phyloP scores from a whole-genome alignment of 2,329 filamentous ascomycete genomes.

The Colletotrichum sidae region DNA sequence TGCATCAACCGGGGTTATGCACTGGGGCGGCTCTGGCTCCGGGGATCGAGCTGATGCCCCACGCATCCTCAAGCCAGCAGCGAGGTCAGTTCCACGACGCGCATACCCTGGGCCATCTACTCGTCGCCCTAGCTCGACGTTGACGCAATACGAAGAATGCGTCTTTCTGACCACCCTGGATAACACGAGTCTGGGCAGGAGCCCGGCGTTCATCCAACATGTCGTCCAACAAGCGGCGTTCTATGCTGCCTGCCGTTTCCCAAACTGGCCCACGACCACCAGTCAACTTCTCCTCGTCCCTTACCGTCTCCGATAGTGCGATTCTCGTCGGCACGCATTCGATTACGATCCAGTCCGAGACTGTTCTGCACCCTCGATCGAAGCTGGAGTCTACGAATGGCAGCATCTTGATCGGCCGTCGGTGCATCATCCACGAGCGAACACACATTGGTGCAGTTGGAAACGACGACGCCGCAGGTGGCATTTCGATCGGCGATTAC shows the following conservation, averaged over 20 bases:
- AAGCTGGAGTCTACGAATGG: slow-evolving; percentile 83
- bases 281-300: slow-evolving; percentile 69
- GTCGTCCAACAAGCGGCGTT: slow-evolving; percentile 65
- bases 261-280: slow-evolving; percentile 69
- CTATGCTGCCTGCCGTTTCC: slow-evolving; percentile 65
- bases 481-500: slow-evolving; percentile 70
- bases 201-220: slow-evolving; percentile 41
- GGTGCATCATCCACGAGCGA: slow-evolving; percentile 84
- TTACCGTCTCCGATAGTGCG: slow-evolving; percentile 72
- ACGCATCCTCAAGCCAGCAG: slow-evolving; percentile 7
- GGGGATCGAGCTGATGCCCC: slow-evolving; percentile 13
- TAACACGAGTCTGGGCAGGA: slow-evolving; percentile 25
- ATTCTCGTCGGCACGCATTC: slow-evolving; percentile 77
- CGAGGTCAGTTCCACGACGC: slow-evolving; percentile 18
- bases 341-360: slow-evolving; percentile 82
- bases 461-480: slow-evolving; percentile 51
- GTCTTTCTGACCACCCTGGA: slow-evolving; percentile 1
- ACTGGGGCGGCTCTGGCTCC: slow-evolving; percentile 6
- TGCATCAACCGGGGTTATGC: slow-evolving; percentile 36
- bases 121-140: neutral
- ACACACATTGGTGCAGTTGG: slow-evolving; percentile 63
- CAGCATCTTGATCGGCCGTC: slow-evolving; percentile 82
- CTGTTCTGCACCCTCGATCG: slow-evolving; percentile 87
- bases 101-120: neutral
- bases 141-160: slow-evolving; percentile 19